Conservation (phyloP, 306 rosid genomes). For the Fragaria vesca region DNA sequence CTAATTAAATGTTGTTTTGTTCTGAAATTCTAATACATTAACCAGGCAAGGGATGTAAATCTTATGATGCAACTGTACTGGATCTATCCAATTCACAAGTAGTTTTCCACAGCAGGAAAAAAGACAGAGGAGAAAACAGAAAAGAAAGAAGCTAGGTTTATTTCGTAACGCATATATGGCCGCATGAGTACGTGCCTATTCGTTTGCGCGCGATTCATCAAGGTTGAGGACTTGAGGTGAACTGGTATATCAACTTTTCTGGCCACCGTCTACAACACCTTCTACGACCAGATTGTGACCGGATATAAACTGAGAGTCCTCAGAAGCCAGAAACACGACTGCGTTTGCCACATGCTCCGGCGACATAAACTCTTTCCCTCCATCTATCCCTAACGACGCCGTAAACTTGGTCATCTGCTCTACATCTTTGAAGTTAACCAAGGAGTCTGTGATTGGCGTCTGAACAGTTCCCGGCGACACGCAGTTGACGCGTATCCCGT, state of each 20-base stretch:
- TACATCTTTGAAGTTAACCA: neutral
- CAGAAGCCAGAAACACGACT: constrained; percentile 24
- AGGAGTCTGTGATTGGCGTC: neutral
- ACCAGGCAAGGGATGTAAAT: too few relatives aligned
- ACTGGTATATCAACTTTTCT: neutral
- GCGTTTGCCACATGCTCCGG: constrained; percentile 26
- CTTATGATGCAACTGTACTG: too few relatives aligned
- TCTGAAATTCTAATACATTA: too few relatives aligned
- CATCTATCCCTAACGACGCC: neutral
- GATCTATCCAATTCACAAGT: too few relatives aligned
- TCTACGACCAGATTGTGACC: constrained; percentile 14
- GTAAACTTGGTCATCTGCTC: neutral
- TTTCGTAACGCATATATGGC: too few relatives aligned
- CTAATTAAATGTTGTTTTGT: too few relatives aligned
- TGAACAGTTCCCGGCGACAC: constrained; percentile 32
- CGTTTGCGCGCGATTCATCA: too few relatives aligned
- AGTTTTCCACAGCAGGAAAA: too few relatives aligned
- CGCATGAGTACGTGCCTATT: too few relatives aligned
- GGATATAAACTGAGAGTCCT: constrained; percentile 21
- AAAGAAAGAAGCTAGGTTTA: too few relatives aligned
- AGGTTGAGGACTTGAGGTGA: too few relatives aligned
- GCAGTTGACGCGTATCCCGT: constrained; percentile 36
- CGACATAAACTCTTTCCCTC: neutral
- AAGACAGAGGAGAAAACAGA: too few relatives aligned
- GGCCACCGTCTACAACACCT: constrained; percentile 11